A percentile compares a stretch with the other conserved stretches of the same genome.
Evolutionary conservation across 768 basidiomycete species (phyloP).

Genomic region (Pleurotus pulmonarius): DNA sequence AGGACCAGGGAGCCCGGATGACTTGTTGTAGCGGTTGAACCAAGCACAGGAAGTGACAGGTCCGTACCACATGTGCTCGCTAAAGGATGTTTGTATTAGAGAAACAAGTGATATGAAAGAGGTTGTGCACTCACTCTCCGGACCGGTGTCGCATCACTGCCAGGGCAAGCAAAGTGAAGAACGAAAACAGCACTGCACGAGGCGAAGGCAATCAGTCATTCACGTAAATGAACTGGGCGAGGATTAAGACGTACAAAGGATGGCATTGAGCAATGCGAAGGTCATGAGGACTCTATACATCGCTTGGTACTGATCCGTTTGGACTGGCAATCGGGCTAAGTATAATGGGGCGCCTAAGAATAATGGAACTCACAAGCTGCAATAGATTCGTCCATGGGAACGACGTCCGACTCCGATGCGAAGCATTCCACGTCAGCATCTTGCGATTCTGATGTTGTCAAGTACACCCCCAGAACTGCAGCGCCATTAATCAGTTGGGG

Average conservation of each 20-base stretch:
- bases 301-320: slow-evolving; percentile 84
- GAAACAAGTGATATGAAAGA: background rate
- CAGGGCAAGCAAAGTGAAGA: slow-evolving; percentile 1
- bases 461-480: slow-evolving; percentile 68
- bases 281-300: slow-evolving; percentile 82
- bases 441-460: slow-evolving; percentile 73
- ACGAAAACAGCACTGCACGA: slow-evolving; percentile 5
- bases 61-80: slow-evolving; percentile 58
- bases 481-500: slow-evolving; percentile 13
- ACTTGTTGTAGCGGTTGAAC: slow-evolving; percentile 46
- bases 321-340: slow-evolving; percentile 42
- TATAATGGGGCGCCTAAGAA: background rate
- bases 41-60: slow-evolving; percentile 72
- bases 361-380: slow-evolving; percentile 58
- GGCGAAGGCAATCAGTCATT: background rate
- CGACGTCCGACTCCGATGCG: slow-evolving; percentile 45
- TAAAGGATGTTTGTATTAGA: background rate
- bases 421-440: slow-evolving; percentile 83
- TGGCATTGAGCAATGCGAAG: slow-evolving; percentile 76
- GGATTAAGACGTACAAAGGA: slow-evolving; percentile 47
- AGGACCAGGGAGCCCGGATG: slow-evolving; percentile 3
- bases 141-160: slow-evolving; percentile 5
- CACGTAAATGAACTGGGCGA: background rate
- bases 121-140: slow-evolving; percentile 3
- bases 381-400: slow-evolving; percentile 50